Conservation (phyloP, 805 yeast genomes). For the Hanseniaspora thailandica region DNA sequence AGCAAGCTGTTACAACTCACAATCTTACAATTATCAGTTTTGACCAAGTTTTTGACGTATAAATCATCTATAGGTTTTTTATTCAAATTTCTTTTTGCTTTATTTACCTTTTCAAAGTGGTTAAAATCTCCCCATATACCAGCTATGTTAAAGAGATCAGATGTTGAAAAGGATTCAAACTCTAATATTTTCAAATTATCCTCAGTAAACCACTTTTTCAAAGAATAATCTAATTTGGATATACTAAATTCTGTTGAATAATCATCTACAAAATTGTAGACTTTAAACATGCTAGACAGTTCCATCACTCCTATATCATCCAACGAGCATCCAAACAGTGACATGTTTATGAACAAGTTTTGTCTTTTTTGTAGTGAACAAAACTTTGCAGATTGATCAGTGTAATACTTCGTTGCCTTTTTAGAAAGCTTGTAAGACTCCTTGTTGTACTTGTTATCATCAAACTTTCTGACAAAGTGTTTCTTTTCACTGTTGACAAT, state of each 20-base stretch:
- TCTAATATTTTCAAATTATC: slow-evolving; percentile 6
- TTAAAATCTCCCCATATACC: slow-evolving; percentile 11
- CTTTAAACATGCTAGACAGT: background rate
- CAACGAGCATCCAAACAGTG: slow-evolving; percentile 12
- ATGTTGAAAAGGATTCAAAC: slow-evolving; percentile 7
- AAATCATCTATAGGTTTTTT: slow-evolving; percentile 11
- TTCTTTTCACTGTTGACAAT: slow-evolving; percentile 4
- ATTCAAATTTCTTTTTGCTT: background rate
- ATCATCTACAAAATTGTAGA: slow-evolving; percentile 6
- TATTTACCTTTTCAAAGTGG: background rate
- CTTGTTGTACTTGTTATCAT: slow-evolving; percentile 9
- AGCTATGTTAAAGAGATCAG: slow-evolving; percentile 9
- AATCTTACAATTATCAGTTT: slow-evolving; percentile 6
- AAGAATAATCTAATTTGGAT: background rate
- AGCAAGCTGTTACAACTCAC: background rate
- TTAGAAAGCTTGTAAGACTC: slow-evolving; percentile 9
- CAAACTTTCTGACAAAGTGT: slow-evolving; percentile 12
- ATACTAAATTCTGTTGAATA: background rate
- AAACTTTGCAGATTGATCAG: background rate
- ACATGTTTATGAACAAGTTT: slow-evolving; percentile 2
- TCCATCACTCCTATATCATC: slow-evolving; percentile 14
- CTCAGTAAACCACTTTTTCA: slow-evolving; percentile 1
- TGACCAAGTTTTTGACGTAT: slow-evolving; percentile 11
- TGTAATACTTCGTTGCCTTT: background rate
- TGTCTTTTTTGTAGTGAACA: background rate